These are phyloP conservation scores for Prunus yedoensis DNA, from an alignment of 331 rosid genomes.

Conservation along the genomic window DNA sequence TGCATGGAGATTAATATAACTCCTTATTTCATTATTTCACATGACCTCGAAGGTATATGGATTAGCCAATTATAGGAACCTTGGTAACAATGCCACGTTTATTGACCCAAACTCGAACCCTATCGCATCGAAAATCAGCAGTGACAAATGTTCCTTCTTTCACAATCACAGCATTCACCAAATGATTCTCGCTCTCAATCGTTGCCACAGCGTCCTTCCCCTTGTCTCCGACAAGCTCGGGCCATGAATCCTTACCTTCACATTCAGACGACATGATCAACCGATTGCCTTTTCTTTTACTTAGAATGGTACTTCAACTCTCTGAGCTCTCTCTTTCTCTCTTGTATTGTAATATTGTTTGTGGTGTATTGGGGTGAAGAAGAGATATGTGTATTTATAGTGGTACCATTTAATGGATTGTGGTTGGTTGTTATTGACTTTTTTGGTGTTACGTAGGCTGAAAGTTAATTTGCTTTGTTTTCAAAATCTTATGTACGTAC, in stretches of 20 bases:
- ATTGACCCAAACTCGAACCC: slow-evolving; percentile 26
- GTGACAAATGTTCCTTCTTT: slow-evolving; percentile 18
- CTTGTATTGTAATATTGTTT: neutral
- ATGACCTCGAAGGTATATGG: neutral
- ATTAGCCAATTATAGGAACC: slow-evolving; percentile 29
- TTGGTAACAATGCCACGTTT: slow-evolving; percentile 23
- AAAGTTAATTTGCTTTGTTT: neutral
- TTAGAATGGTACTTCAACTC: too few relatives aligned
- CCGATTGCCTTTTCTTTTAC: neutral
- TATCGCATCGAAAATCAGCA: slow-evolving; percentile 21
- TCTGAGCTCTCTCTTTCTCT: neutral
- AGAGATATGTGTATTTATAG: neutral
- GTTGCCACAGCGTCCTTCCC: slow-evolving; percentile 38
- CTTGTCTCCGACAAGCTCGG: slow-evolving; percentile 36
- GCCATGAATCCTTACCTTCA: slow-evolving; percentile 54
- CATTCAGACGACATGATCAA: neutral
- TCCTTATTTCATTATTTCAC: slow-evolving; percentile 4
- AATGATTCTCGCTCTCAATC: slow-evolving; percentile 47
- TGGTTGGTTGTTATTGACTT: neutral
- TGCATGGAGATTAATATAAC: neutral
- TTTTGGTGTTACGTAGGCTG: neutral
- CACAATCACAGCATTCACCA: slow-evolving; percentile 33
- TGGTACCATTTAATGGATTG: neutral
- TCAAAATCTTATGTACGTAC: neutral
- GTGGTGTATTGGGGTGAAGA: neutral